A percentile compares a stretch with the other conserved stretches of the same genome.
Conservation (phyloP, 2,329 filamentous ascomycete species). For the Phaeosphaeria sp. region DNA sequence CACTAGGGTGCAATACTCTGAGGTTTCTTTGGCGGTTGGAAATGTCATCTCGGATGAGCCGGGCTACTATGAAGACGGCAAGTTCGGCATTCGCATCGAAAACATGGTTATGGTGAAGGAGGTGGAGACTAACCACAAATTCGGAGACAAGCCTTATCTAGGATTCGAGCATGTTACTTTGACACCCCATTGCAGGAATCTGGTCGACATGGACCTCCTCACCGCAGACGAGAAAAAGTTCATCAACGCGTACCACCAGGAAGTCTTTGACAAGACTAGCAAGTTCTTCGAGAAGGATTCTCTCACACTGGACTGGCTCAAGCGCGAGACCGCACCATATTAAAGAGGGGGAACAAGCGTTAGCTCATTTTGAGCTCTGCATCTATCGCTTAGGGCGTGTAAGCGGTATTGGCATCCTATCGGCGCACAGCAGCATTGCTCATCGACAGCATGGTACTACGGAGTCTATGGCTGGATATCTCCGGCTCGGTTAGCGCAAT, state of each 20-base stretch:
- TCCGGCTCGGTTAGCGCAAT: slow-evolving; percentile 16
- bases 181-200: slow-evolving; percentile 89
- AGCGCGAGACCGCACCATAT: slow-evolving; percentile 78
- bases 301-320: slow-evolving; percentile 78
- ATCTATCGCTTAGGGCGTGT: not conserved
- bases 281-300: slow-evolving; percentile 76
- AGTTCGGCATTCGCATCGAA: slow-evolving; percentile 94
- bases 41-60: slow-evolving; percentile 97
- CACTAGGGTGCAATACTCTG: slow-evolving; percentile 87
- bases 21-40: slow-evolving; percentile 86
- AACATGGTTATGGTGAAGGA: slow-evolving; percentile 93
- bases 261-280: slow-evolving; percentile 83
- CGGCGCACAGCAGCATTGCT: slow-evolving; percentile 16
- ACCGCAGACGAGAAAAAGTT: slow-evolving; percentile 79
- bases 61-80: slow-evolving; percentile 95
- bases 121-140: slow-evolving; percentile 83
- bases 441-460: slow-evolving; percentile 18
- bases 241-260: slow-evolving; percentile 84
- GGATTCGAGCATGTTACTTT: slow-evolving; percentile 98
- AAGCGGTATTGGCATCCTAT: slow-evolving; percentile 21
- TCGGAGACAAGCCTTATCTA: slow-evolving; percentile 92
- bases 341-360: slow-evolving; percentile 13
- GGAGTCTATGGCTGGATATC: slow-evolving; percentile 15
- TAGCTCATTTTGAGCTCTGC: not conserved
- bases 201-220: slow-evolving; percentile 79